A percentile compares a stretch with the other conserved stretches of the same genome.
Evolutionary conservation across 2,329 filamentous ascomycete species (phyloP).

Genomic region (Trichoderma lentiforme): DNA sequence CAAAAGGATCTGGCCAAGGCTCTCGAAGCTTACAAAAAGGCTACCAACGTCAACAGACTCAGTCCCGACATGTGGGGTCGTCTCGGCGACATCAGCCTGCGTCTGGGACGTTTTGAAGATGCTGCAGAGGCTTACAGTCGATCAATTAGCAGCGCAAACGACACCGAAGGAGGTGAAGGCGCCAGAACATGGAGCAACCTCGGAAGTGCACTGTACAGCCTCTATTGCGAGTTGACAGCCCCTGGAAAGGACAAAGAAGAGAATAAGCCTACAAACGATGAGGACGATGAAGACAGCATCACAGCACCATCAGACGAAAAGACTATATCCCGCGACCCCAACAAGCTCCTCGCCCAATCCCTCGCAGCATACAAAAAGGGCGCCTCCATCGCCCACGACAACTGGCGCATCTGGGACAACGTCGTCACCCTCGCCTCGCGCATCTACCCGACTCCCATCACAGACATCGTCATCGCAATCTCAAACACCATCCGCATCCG

Average conservation of each 20-base stretch:
- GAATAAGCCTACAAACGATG: slow-evolving; percentile 20
- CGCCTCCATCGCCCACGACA: slow-evolving; percentile 76
- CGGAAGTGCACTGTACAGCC: slow-evolving; percentile 73
- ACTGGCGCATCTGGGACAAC: slow-evolving; percentile 96
- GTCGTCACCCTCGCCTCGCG: slow-evolving; percentile 83
- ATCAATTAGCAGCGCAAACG: slow-evolving; percentile 63
- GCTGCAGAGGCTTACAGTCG: slow-evolving; percentile 81
- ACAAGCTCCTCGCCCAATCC: slow-evolving; percentile 67
- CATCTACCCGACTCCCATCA: slow-evolving; percentile 68
- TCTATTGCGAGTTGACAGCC: slow-evolving; percentile 55
- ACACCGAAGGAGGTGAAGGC: slow-evolving; percentile 73
- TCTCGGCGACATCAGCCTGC: slow-evolving; percentile 81
- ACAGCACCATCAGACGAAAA: slow-evolving; percentile 25
- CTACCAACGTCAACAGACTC: slow-evolving; percentile 74
- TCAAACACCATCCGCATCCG: slow-evolving; percentile 73
- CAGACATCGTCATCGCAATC: slow-evolving; percentile 73
- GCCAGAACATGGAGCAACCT: slow-evolving; percentile 95
- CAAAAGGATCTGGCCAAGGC: slow-evolving; percentile 65
- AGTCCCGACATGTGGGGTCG: slow-evolving; percentile 86
- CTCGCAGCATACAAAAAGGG: slow-evolving; percentile 84
- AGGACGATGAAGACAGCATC: slow-evolving; percentile 27
- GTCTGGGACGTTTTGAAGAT: slow-evolving; percentile 70
- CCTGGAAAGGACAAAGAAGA: slow-evolving; percentile 30
- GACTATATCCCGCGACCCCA: slow-evolving; percentile 44
- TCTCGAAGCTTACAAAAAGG: slow-evolving; percentile 72